Base-by-base conservation (phyloP, 164 flowering plant species). In the Nymphaea thermarum region DNA sequence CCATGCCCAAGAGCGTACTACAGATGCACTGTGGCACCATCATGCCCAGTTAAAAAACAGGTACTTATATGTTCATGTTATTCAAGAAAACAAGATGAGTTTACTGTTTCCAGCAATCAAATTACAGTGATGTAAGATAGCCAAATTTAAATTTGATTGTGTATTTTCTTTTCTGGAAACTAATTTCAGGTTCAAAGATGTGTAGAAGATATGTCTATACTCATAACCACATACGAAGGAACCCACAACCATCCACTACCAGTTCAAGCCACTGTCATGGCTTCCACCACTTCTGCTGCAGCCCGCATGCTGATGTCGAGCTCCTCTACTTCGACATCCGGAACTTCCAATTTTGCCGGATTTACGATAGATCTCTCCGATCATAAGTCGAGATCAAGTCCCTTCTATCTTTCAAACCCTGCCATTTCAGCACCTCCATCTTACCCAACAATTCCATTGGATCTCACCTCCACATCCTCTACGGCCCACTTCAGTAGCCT, bases 1-100 rank as follows among this genome's bases (percentile, higher is more conserved):
- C 98, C 98, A 43, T 93, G 97, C 76, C 98, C 98, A 59, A 76
- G 98, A 62, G 98, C 96, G 16, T 93, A 93, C 71, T 93, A 91
- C 70, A 91, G 98, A n/a, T 93, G 98, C 82, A 91, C 96, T 2
- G 83, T 89, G 69, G 88, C 93, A 66, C 83, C 97, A 67, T 79
- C 89, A 14, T 93, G 98, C 68, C 98, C 97, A 4, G 98, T 93
- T 1, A 80, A 97, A 70, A 93, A 91, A 76, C 98, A 93, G 89
- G 98, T 93, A 84, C 0, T 0, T 25, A 25, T 25, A 25, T 25
- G 1, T 25, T 25, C 36, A 25, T 25, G 36, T 25, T 25, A 25
- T 25, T 25, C 36, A 25, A 25, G 36, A 25, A 25, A 25, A 25
- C 1, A 25, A 25, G 36, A 55, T 55, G 10, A 8, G 10, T 55